Evolutionary conservation across 2,329 filamentous ascomycete species (phyloP), one percentile per base, ranked within the genome.

Genomic region (Spiromastix sp.): DNA sequence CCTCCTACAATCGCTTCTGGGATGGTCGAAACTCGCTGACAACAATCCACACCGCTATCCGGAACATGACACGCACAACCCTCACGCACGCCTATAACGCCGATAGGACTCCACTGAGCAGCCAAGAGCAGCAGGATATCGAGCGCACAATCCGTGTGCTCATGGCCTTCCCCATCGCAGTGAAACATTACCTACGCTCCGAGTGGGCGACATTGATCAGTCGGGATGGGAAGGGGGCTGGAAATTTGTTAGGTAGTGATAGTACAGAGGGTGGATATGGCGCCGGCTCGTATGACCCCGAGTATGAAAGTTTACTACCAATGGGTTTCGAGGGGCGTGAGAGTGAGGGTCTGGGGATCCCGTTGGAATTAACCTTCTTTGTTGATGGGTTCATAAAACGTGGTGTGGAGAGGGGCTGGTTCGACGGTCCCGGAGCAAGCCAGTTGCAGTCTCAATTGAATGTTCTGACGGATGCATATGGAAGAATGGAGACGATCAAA

Each of bases 1-100:
- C 74, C 3, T 71, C 66, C 35, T 79, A 78, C 56, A 75, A 77
- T 45, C 65, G 75, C 2, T 79, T 79, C 59, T 79, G 75, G 75
- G 69, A 70, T 3, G 72, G 72, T 4, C 59, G 72, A 28, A 70
- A 69, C 44, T 67, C 72, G 43, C 64, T 79, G 36, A 72, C 65
- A 8, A 67, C 66, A 0, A 64, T 78, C 19, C 67, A 67, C 31
- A 76, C 74, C n/a, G 63, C 62, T 25, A 66, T 78, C 10, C 66
- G 75, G 37, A 78, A 77, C 44, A 61, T 80, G 0, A 68, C 71
- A 2, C 61, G 76, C 9, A 67, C 67, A 10, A 71, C 74, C 42
- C 57, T 76, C 11, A 66, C 69, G 4, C 68, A 67, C 46, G 61
- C 60, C 49, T 48, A 64, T 53, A 49, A 45, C 30, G 35, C 48